Evolutionary conservation across 2,329 filamentous ascomycete genomes (phyloP).

Genomic region (Dactylonectria estremocensis): DNA sequence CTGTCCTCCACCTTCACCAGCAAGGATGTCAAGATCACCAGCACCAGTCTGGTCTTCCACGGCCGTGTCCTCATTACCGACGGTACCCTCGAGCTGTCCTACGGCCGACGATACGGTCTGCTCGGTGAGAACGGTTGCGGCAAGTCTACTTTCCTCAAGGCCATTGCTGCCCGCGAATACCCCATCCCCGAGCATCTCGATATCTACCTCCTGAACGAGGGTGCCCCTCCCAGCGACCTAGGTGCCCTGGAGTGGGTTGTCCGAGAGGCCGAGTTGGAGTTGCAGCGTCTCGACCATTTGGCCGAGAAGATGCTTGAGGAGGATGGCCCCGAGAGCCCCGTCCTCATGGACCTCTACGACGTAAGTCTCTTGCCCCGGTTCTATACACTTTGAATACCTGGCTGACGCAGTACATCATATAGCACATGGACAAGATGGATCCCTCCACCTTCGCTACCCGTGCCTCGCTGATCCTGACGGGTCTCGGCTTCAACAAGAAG

Average conservation of each 20-base stretch:
- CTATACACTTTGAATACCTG: conserved; percentile 14
- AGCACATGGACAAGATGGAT: conserved; percentile 99
- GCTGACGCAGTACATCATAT: conserved; percentile 37
- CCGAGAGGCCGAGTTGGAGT: conserved; percentile 91
- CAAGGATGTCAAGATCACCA: conserved; percentile 98
- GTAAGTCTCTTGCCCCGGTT: conserved; percentile 66
- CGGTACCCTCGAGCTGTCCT: conserved; percentile 92
- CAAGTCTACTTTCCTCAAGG: conserved; percentile 97
- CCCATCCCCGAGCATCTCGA: conserved; percentile 97
- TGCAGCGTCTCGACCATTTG: conserved; percentile 89
- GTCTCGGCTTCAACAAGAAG: conserved; percentile 98
- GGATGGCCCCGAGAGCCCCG: conserved; percentile 90
- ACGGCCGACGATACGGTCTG: conserved; percentile 92
- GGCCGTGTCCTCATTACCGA: conserved; percentile 96
- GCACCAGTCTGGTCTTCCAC: conserved; percentile 95
- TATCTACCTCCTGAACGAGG: conserved; percentile 98
- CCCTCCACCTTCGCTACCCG: conserved; percentile 96
- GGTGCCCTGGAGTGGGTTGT: conserved; percentile 99
- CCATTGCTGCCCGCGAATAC: conserved; percentile 93
- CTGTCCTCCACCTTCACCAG: conserved; percentile 86
- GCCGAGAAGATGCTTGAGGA: conserved; percentile 93
- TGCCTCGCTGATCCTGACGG: conserved; percentile 95
- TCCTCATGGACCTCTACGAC: conserved; percentile 96
- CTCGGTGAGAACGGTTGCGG: conserved; percentile 99
- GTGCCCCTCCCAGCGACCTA: conserved; percentile 88